These are phyloP conservation scores for Fusarium vanettenii DNA, from an alignment of 2,329 filamentous ascomycete species.

Conservation along the genomic window DNA sequence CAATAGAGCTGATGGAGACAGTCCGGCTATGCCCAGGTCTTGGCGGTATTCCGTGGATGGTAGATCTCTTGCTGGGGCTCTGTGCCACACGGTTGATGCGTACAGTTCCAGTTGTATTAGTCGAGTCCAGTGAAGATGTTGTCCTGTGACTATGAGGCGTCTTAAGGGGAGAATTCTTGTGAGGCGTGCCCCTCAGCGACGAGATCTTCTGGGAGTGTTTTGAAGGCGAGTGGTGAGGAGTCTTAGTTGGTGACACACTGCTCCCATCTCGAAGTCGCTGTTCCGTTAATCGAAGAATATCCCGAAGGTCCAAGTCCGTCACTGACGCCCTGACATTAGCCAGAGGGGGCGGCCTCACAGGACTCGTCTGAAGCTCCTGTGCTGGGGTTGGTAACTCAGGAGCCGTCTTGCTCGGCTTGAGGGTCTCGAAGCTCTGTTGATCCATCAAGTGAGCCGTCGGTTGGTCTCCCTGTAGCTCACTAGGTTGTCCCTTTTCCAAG, in stretches of 20 bases:
- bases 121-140: slow-evolving; percentile 33
- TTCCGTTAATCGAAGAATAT: slow-evolving; percentile 66
- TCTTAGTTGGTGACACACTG: slow-evolving; percentile 48
- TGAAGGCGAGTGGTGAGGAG: slow-evolving; percentile 34
- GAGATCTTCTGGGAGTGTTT: slow-evolving; percentile 32
- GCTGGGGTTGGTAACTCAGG: slow-evolving; percentile 31
- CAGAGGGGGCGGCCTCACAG: slow-evolving; percentile 24
- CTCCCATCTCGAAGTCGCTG: slow-evolving; percentile 58
- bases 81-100: slow-evolving; percentile 34
- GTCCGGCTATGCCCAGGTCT: slow-evolving; percentile 37
- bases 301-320: slow-evolving; percentile 61
- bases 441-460: slow-evolving; percentile 32
- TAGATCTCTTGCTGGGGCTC: slow-evolving; percentile 46
- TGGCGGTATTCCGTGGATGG: slow-evolving; percentile 33
- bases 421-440: slow-evolving; percentile 18
- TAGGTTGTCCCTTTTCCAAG: slow-evolving; percentile 35
- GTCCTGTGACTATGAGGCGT: slow-evolving; percentile 47
- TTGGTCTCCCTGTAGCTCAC: slow-evolving; percentile 23
- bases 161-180: slow-evolving; percentile 42
- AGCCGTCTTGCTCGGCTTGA: slow-evolving; percentile 37
- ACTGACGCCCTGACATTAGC: slow-evolving; percentile 38
- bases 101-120: slow-evolving; percentile 36
- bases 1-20: slow-evolving; percentile 47
- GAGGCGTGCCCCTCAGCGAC: slow-evolving; percentile 38
- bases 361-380: slow-evolving; percentile 20